Percentiles rank a stretch among this genome's conserved stretches.
Conservation (phyloP, 78 protist genomes). For the Dictyostelium purpureum region DNA sequence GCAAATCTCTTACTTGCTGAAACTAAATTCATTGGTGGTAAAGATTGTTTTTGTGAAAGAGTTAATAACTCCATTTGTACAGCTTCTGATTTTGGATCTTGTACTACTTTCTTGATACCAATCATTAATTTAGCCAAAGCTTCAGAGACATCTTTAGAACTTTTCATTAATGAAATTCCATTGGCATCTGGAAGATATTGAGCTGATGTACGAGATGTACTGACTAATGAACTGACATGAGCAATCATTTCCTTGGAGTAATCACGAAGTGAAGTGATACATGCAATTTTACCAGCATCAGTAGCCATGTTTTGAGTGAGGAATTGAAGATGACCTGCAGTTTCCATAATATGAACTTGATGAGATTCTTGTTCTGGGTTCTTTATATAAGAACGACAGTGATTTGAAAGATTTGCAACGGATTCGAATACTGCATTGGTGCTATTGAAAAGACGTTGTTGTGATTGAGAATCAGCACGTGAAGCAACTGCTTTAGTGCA, state of each 20-base stretch:
- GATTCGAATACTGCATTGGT: conserved; percentile 70
- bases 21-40: conserved; percentile 77
- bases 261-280: conserved; percentile 52
- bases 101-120: conserved; percentile 61
- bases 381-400: conserved; percentile 12
- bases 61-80: conserved; percentile 35
- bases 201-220: conserved; percentile 17
- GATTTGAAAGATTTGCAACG: conserved; percentile 28
- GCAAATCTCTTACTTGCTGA: conserved; percentile 45
- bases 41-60: conserved; percentile 53
- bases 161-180: conserved; percentile 35
- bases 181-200: conserved; percentile 24
- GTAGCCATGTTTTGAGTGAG: conserved; percentile 72
- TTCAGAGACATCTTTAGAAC: conserved; percentile 51
- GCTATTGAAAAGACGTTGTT: conserved; percentile 49
- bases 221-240: conserved; percentile 16
- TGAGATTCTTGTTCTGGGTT: conserved; percentile 8
- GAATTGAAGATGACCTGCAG: conserved; percentile 67
- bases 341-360: conserved; percentile 1
- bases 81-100: conserved; percentile 56
- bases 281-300: conserved; percentile 68
- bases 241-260: conserved; percentile 57
- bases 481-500: conserved; percentile 67
- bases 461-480: conserved; percentile 62
- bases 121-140: conserved; percentile 48